Evolutionary conservation across 116 monocot species (phyloP), one percentile per base, ranked within the genome.

Genomic region (Thalassia testudinum): DNA sequence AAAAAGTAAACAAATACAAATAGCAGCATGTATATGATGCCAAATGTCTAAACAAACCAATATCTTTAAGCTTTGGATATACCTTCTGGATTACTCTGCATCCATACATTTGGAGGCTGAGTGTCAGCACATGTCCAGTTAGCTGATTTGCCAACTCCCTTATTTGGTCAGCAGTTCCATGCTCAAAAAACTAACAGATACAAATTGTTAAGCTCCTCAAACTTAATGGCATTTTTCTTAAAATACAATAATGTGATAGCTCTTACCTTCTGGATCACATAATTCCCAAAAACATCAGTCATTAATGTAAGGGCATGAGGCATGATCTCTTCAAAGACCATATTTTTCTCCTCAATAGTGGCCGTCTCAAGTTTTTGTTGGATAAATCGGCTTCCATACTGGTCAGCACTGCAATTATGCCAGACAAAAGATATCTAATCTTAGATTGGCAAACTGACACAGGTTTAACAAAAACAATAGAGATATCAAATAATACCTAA

Each of bases 231-330:
- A n/a, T n/a, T n/a, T n/a, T n/a, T n/a, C n/a, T n/a, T n/a, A n/a
- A n/a, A n/a, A n/a, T n/a, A n/a, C n/a, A n/a, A n/a, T n/a, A n/a
- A n/a, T n/a, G n/a, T n/a, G n/a, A n/a, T n/a, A n/a, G n/a, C n/a
- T 3, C 12, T 25, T 61, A 87, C 88, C 71, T 88, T 89, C 50
- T 91, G 91, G 28, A 85, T 61, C 21, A 91, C 91, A 69, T 91
- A 91, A 58, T 91, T 91, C 21, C 91, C 91, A 62, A 91, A 91
- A 0, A 91, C 91, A 75, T 91, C 91, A 45, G 91, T 91, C 85
- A 85, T 91, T 50, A 91, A 49, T 12, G 85, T 57, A 47, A 81
- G 70, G 54, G 85, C 78, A 34, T 78, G 78, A 63, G 91, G 85
- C 70, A 81, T 75, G 22, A 81, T 81, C 63, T 91, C 85, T 23